Percentiles rank a stretch among this genome's conserved stretches.
phyloP scores from a whole-genome alignment of 208 protist genomes.

The Leishmania gerbilli region DNA sequence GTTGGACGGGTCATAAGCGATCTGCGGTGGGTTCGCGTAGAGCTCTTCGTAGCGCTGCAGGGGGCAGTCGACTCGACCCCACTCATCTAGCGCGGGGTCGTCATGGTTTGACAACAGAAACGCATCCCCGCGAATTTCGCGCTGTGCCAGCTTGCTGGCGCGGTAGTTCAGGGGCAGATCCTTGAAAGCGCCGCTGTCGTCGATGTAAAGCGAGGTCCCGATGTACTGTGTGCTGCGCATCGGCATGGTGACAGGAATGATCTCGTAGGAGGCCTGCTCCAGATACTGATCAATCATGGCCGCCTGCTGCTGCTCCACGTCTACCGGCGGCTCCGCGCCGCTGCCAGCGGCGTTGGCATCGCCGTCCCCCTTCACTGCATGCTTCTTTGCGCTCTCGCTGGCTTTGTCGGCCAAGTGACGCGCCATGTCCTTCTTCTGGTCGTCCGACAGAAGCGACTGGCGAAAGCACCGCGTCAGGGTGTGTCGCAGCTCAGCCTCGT shows the following conservation, averaged over 20 bases:
- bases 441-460: conserved; percentile 61
- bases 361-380: conserved; percentile 9
- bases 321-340: conserved; percentile 8
- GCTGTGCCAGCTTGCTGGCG: conserved; percentile 79
- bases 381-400: conserved; percentile 31
- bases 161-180: too few species aligned
- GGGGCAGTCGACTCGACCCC: conserved; percentile 17
- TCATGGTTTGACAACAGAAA: conserved; percentile 89
- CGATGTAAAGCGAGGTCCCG: too few species aligned
- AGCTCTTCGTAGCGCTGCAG: too few species aligned
- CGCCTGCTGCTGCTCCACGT: conserved; percentile 44
- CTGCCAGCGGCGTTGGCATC: conserved; percentile 4
- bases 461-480: conserved; percentile 74
- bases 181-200: too few species aligned
- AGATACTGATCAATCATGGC: conserved; percentile 74
- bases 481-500: conserved; percentile 67
- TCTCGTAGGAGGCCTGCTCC: conserved; percentile 80
- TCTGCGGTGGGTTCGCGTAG: too few species aligned
- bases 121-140: conserved; percentile 88
- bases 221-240: conserved; percentile 41
- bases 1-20: too few species aligned
- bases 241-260: conserved; percentile 88
- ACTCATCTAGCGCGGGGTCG: conserved; percentile 86
- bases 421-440: conserved; percentile 71
- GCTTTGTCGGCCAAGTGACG: conserved; percentile 57